phyloP scores from a whole-genome alignment of 2,329 filamentous ascomycete genomes.

The Apiospora marii region DNA sequence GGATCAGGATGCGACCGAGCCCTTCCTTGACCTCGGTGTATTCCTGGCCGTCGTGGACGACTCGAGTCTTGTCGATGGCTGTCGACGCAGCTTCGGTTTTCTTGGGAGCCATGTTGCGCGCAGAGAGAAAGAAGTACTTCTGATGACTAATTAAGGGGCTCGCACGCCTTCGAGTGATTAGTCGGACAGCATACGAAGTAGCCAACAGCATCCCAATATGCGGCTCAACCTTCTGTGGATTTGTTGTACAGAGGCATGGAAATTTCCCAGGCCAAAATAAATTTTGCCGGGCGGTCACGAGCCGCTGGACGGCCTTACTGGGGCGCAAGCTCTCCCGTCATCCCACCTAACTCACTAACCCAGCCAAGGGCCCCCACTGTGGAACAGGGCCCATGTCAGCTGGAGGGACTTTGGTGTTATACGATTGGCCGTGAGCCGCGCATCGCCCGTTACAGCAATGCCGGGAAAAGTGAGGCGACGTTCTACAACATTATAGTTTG shows the following conservation, averaged over 20 bases:
- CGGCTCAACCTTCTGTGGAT: neutral
- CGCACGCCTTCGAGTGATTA: slow-evolving; percentile 22
- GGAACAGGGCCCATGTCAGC: slow-evolving; percentile 3
- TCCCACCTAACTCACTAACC: neutral
- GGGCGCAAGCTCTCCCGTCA: neutral
- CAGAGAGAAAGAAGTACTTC: neutral
- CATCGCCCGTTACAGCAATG: neutral
- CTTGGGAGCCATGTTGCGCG: slow-evolving; percentile 39
- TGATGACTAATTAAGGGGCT: neutral
- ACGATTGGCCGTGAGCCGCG: neutral
- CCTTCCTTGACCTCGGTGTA: slow-evolving; percentile 64
- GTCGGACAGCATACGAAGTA: slow-evolving; percentile 24
- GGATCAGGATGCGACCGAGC: slow-evolving; percentile 64
- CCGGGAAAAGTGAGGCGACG: neutral
- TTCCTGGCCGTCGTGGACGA: slow-evolving; percentile 54
- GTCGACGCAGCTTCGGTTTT: slow-evolving; percentile 33
- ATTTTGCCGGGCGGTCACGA: slow-evolving; percentile 21
- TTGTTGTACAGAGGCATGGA: neutral
- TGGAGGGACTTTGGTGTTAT: slow-evolving; percentile 18
- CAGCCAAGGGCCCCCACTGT: neutral
- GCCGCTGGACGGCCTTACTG: neutral
- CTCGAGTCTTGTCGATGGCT: slow-evolving; percentile 42
- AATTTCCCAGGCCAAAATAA: neutral
- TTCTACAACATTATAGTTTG: neutral
- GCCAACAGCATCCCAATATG: slow-evolving; percentile 24